Conservation (phyloP, 306 rosid genomes). For the Vigna radiata region DNA sequence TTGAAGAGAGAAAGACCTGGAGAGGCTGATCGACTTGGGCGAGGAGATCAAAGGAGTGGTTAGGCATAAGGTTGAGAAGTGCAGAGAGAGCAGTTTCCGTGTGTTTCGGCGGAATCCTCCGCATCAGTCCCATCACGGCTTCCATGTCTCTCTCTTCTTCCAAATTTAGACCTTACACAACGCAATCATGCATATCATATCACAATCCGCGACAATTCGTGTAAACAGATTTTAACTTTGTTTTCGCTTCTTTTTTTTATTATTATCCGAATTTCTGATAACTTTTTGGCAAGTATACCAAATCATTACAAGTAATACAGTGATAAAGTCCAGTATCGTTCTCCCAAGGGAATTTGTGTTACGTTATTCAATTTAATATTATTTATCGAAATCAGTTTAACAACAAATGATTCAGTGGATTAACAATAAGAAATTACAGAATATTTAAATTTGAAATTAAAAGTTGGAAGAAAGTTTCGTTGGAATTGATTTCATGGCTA, state of each 20-base stretch:
- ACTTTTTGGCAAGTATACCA: no score
- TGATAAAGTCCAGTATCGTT: no score
- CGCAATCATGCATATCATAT: background rate
- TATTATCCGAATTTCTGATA: conserved; percentile 68
- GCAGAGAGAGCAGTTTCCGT: conserved; percentile 93
- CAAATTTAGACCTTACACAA: background rate
- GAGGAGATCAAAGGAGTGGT: conserved; percentile 92
- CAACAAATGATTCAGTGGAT: no score
- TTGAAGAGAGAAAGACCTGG: conserved; percentile 58
- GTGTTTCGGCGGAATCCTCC: conserved; percentile 90
- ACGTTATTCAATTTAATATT: no score
- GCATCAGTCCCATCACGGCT: conserved; percentile 97
- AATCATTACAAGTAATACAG: no score
- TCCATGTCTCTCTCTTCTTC: conserved; percentile 59
- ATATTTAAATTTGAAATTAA: no score
- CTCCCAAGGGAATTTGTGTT: no score
- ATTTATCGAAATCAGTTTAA: no score
- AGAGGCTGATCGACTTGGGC: conserved; percentile 98
- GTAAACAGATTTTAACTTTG: conserved; percentile 33
- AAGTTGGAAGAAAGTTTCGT: no score
- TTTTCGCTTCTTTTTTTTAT: background rate
- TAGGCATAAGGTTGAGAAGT: conserved; percentile 87
- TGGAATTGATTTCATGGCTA: no score
- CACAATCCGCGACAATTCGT: background rate
- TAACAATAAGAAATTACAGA: no score